Percentiles rank a stretch among this genome's conserved stretches.
phyloP scores from a whole-genome alignment of 192 early-diverging fungal species.

The Pecoramyces ruminantium region DNA sequence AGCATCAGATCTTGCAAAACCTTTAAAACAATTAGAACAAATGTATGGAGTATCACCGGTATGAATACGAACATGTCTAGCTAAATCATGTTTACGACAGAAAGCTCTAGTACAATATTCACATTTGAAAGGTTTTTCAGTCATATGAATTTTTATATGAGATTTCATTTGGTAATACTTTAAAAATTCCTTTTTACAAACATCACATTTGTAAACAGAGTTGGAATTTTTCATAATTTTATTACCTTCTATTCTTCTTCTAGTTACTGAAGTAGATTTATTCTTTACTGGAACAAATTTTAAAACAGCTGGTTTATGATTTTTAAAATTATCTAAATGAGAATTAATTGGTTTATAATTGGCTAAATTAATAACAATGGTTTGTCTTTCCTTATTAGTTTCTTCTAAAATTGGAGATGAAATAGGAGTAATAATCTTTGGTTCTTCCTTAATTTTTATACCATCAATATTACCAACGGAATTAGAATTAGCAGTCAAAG shows the following conservation, averaged over 20 bases:
- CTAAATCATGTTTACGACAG: background rate
- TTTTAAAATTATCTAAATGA: background rate
- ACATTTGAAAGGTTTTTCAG: background rate
- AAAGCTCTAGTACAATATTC: background rate
- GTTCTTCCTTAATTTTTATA: background rate
- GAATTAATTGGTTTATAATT: background rate
- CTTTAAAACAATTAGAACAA: background rate
- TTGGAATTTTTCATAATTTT: background rate
- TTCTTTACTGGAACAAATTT: background rate
- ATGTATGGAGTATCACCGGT: background rate
- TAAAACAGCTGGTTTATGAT: background rate
- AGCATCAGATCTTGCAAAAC: background rate
- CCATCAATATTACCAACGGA: background rate
- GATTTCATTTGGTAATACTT: background rate
- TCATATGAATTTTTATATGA: background rate
- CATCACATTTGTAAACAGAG: background rate
- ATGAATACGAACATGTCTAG: background rate
- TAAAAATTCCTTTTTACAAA: background rate
- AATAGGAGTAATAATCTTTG: background rate
- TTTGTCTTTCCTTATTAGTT: background rate
- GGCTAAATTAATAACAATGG: background rate
- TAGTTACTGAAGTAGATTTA: background rate
- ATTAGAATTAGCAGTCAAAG: no score
- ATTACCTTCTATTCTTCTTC: background rate
- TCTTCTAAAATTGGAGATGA: background rate